These are phyloP conservation scores for Bolboschoenoplectus hybrid DNA, from an alignment of 202 grass and related monocot genomes.

Conservation along the genomic window DNA sequence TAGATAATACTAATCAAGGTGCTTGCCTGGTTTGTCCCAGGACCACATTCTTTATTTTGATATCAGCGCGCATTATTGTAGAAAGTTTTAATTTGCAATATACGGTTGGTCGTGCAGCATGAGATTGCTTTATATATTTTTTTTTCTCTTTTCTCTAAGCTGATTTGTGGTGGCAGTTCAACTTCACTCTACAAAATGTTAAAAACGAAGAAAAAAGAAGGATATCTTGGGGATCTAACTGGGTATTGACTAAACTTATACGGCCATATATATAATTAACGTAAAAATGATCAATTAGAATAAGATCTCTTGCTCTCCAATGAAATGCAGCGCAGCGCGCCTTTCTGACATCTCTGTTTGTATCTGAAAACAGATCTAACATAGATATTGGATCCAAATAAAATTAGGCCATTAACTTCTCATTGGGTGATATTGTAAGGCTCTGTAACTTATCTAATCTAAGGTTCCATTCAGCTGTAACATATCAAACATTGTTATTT, in stretches of 20 bases:
- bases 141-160: not conserved
- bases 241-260: not conserved
- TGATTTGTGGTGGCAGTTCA: not conserved
- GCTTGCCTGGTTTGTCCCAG: conserved; percentile 21
- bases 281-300: not conserved
- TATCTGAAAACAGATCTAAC: conserved; percentile 34
- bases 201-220: not conserved
- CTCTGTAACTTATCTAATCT: not conserved
- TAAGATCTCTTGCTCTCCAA: conserved; percentile 21
- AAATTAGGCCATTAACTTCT: not conserved
- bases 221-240: conserved; percentile 14
- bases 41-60: conserved; percentile 6
- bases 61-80: conserved; percentile 23
- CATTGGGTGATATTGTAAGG: not conserved
- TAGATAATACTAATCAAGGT: conserved; percentile 14
- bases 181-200: conserved; percentile 6
- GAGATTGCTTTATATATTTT: not conserved
- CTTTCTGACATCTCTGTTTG: not conserved
- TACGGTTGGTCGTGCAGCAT: conserved; percentile 22
- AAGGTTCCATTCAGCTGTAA: not conserved
- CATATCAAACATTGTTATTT: too few relatives aligned
- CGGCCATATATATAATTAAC: not conserved
- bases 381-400: conserved; percentile 1
- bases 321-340: not conserved
- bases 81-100: conserved; percentile 3